phyloP scores from a whole-genome alignment of 75 land plant genomes.

The Pinus tabuliformis region DNA sequence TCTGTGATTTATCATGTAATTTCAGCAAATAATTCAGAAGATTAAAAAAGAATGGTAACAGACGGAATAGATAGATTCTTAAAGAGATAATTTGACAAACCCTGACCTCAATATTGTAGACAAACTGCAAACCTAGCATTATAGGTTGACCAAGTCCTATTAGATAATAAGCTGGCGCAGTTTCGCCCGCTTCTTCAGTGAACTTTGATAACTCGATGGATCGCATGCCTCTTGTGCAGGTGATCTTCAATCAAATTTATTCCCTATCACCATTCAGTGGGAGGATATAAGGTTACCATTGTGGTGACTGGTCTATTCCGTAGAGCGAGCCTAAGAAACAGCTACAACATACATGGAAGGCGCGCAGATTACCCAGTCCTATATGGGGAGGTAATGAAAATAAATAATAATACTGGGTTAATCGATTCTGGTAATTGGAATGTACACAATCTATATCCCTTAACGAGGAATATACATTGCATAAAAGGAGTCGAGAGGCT shows the following conservation, averaged over 20 bases:
- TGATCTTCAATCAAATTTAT: slow-evolving; percentile 16
- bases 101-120: too few species aligned
- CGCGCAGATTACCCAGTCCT: slow-evolving; percentile 38
- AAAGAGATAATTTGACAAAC: too few species aligned
- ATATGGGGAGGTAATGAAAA: slow-evolving; percentile 41
- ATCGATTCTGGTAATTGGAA: not conserved
- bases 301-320: slow-evolving; percentile 41
- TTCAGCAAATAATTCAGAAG: too few species aligned
- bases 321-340: slow-evolving; percentile 24
- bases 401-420: slow-evolving; percentile 33
- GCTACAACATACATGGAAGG: slow-evolving; percentile 30
- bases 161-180: not conserved
- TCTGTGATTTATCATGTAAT: too few species aligned
- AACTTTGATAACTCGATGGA: slow-evolving; percentile 2
- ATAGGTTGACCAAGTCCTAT: not conserved
- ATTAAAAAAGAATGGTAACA: too few species aligned
- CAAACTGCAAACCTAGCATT: too few species aligned
- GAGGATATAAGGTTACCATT: slow-evolving; percentile 30
- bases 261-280: slow-evolving; percentile 12
- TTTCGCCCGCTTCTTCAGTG: not conserved
- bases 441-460: not conserved
- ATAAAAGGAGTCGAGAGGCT: too few species aligned
- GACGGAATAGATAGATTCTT: too few species aligned
- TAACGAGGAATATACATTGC: not conserved
- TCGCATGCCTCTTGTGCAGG: slow-evolving; percentile 4